Conservation (phyloP, 2,329 filamentous ascomycete genomes). For the Dothistroma septosporum region DNA sequence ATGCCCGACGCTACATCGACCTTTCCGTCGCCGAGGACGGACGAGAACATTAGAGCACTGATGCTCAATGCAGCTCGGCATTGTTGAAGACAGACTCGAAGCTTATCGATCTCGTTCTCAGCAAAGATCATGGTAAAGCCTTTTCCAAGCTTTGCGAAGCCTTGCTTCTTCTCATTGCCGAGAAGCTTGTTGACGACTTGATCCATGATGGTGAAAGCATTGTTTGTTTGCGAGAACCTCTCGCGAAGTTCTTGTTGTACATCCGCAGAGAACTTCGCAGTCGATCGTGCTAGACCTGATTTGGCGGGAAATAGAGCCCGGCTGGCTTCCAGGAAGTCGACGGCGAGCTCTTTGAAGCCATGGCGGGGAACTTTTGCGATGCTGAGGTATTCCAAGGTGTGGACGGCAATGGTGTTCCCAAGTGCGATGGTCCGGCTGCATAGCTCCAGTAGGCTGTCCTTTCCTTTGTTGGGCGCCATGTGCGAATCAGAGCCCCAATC, state of each 20-base stretch:
- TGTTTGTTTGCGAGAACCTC: constrained; percentile 58
- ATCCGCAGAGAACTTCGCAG: constrained; percentile 55
- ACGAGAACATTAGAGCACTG: constrained; percentile 50
- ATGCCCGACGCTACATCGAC: constrained; percentile 60
- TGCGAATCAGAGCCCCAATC: background rate
- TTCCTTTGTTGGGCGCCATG: constrained; percentile 27
- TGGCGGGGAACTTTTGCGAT: constrained; percentile 52
- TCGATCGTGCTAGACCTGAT: constrained; percentile 55
- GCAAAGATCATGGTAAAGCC: constrained; percentile 62
- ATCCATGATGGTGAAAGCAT: constrained; percentile 60
- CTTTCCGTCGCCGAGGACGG: constrained; percentile 56
- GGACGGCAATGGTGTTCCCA: constrained; percentile 61
- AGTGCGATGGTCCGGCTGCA: constrained; percentile 57
- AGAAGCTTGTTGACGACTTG: constrained; percentile 60
- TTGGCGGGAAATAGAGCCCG: constrained; percentile 66
- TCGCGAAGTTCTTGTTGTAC: constrained; percentile 61
- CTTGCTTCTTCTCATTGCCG: constrained; percentile 58
- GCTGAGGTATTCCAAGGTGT: constrained; percentile 61
- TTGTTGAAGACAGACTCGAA: constrained; percentile 54
- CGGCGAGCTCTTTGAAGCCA: constrained; percentile 57
- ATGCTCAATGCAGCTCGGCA: constrained; percentile 60
- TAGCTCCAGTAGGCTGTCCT: constrained; percentile 46
- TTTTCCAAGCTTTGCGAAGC: constrained; percentile 57
- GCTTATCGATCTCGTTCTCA: constrained; percentile 59
- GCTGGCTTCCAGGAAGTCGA: constrained; percentile 64